Conservation (phyloP, 2,329 filamentous ascomycete genomes). For the Chrysoporthe deuterocubensis region DNA sequence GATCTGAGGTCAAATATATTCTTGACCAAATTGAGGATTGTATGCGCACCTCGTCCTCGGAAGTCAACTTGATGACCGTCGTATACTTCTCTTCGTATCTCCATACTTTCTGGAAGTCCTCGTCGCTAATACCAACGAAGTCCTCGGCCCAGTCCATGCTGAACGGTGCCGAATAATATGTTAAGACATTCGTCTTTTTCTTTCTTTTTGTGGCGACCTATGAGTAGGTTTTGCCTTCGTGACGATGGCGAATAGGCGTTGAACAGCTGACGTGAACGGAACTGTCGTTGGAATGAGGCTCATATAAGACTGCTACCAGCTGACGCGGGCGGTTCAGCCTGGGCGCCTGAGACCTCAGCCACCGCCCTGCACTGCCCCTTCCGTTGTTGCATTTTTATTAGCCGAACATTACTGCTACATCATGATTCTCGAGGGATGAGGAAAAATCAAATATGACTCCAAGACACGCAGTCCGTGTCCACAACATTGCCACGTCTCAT, state of each 20-base stretch:
- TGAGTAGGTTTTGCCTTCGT: background rate
- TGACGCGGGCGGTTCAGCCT: background rate
- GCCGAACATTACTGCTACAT: no score
- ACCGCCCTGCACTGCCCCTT: no score
- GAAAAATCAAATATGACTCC: no score
- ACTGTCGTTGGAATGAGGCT: background rate
- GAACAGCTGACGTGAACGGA: background rate
- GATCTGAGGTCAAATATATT: background rate
- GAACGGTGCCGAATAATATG: background rate
- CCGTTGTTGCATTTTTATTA: no score
- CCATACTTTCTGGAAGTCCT: slow-evolving; percentile 10
- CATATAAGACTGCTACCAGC: background rate
- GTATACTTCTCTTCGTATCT: slow-evolving; percentile 6
- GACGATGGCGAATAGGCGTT: background rate
- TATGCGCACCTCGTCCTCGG: background rate
- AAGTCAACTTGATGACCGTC: background rate
- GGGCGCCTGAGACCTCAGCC: no score
- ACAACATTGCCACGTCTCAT: no score
- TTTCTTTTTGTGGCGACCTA: background rate
- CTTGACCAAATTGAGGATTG: background rate
- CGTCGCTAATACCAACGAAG: background rate
- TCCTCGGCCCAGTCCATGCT: slow-evolving; percentile 13
- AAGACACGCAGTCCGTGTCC: no score
- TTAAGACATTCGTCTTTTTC: background rate
- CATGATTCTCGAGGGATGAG: no score